These are phyloP conservation scores for Gracilariopsis chorda DNA, from an alignment of 23 red algal genomes.

Conservation along the genomic window DNA sequence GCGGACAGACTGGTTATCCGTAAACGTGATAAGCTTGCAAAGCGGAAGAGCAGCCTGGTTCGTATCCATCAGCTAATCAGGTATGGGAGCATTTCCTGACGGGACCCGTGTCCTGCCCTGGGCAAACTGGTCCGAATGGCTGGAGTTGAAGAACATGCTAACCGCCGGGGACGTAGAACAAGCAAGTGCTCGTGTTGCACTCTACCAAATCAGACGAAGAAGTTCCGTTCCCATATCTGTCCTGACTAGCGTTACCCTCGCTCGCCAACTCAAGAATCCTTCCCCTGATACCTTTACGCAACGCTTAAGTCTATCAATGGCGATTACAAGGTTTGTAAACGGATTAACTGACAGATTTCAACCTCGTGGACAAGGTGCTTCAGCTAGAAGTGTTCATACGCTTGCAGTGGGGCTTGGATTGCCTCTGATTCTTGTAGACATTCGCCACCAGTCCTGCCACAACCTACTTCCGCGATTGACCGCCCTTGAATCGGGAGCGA, in stretches of 20 bases:
- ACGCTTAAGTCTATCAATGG: conserved; percentile 48
- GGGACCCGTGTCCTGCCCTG: conserved; percentile 52
- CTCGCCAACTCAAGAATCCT: conserved; percentile 15
- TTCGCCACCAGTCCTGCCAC: conserved; percentile 57
- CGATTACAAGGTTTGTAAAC: conserved; percentile 51
- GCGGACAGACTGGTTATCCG: too few species aligned
- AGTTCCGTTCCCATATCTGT: conserved; percentile 32
- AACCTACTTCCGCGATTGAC: conserved; percentile 26
- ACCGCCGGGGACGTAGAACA: background rate
- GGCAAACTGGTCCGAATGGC: conserved; percentile 59
- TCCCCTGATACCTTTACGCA: conserved; percentile 25
- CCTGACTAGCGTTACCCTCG: conserved; percentile 20
- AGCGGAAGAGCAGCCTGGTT: too few species aligned
- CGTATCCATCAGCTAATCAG: too few species aligned
- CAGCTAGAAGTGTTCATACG: conserved; percentile 12
- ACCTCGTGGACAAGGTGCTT: conserved; percentile 19
- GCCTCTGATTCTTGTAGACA: conserved; percentile 50
- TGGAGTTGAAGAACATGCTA: conserved; percentile 34
- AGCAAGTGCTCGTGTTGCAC: background rate
- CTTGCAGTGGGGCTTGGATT: conserved; percentile 22
- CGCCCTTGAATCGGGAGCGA: conserved; percentile 23
- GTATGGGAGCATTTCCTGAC: background rate
- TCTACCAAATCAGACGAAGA: conserved; percentile 28
- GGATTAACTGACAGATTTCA: conserved; percentile 55
- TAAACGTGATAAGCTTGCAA: too few species aligned